A percentile compares a stretch with the other conserved stretches of the same genome.
phyloP scores from a whole-genome alignment of 805 yeast species.

The Teunomyces stri region DNA sequence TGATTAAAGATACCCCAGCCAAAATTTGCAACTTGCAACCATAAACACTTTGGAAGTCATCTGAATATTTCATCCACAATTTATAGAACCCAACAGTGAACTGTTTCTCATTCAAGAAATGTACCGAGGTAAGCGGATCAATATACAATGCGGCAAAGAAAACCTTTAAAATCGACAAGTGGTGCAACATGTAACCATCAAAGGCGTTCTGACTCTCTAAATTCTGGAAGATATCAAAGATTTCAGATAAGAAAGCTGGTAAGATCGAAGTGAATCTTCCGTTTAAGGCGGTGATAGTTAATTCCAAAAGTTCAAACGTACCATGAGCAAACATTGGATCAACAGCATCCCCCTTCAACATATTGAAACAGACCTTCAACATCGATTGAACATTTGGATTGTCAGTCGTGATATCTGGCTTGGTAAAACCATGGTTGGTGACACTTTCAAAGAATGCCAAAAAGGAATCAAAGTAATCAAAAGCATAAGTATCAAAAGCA shows the following conservation, averaged over 20 bases:
- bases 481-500: slow-evolving; percentile 58
- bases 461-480: slow-evolving; percentile 56
- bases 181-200: slow-evolving; percentile 45
- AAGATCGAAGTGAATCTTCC: slow-evolving; percentile 30
- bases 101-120: slow-evolving; percentile 36
- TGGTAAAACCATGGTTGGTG: slow-evolving; percentile 49
- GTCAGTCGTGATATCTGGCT: slow-evolving; percentile 33
- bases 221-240: slow-evolving; percentile 32
- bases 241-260: slow-evolving; percentile 27
- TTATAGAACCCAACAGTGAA: slow-evolving; percentile 37
- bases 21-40: slow-evolving; percentile 54
- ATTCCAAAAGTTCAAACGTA: slow-evolving; percentile 35
- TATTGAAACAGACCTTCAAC: slow-evolving; percentile 33
- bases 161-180: slow-evolving; percentile 41
- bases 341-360: slow-evolving; percentile 30
- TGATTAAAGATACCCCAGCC: slow-evolving; percentile 41
- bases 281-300: slow-evolving; percentile 17
- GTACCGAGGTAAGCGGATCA: slow-evolving; percentile 36
- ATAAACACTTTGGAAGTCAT: slow-evolving; percentile 50
- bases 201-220: slow-evolving; percentile 39
- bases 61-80: slow-evolving; percentile 49
- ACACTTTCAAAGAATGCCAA: slow-evolving; percentile 56
- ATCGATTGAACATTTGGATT: slow-evolving; percentile 38
- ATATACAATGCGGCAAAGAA: slow-evolving; percentile 40
- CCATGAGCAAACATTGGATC: slow-evolving; percentile 42